These are phyloP conservation scores for Alternaria sp. DNA, from an alignment of 2,329 filamentous ascomycete species.

Conservation along the genomic window DNA sequence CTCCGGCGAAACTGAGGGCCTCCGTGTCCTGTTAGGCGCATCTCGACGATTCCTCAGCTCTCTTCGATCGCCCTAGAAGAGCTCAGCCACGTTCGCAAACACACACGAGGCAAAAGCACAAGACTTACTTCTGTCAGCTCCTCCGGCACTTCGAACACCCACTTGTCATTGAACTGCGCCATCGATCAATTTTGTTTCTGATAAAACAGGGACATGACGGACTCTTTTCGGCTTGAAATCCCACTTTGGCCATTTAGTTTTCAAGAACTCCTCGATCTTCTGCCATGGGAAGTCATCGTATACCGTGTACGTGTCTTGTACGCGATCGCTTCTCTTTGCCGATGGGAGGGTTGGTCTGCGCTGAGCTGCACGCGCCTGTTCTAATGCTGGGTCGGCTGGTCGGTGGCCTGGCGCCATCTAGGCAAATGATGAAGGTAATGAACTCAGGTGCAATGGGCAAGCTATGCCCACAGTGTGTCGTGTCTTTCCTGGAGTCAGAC, in stretches of 20 bases:
- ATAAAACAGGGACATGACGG: no score
- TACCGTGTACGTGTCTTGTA: conserved; percentile 23
- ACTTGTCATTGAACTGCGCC: conserved; percentile 18
- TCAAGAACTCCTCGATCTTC: conserved; percentile 26
- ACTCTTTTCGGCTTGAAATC: conserved; percentile 19
- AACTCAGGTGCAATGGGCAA: neutral
- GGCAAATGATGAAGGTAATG: neutral
- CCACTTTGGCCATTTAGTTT: conserved; percentile 19
- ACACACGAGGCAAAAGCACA: neutral
- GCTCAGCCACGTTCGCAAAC: conserved; percentile 4
- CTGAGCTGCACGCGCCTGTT: conserved; percentile 10
- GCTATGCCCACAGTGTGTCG: neutral
- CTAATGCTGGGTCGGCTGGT: conserved; percentile 10
- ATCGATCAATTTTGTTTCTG: no score
- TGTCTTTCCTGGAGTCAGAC: neutral
- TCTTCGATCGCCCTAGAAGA: conserved; percentile 15
- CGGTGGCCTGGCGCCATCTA: neutral
- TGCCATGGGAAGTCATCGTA: conserved; percentile 26
- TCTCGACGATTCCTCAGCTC: conserved; percentile 20
- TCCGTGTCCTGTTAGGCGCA: conserved; percentile 2
- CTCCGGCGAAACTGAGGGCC: conserved; percentile 11
- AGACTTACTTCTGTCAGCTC: conserved; percentile 20
- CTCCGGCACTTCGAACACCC: conserved; percentile 26
- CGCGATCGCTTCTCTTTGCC: neutral
- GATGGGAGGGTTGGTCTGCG: conserved; percentile 16